Percentiles rank a stretch among this genome's conserved stretches.
Evolutionary conservation across 2,329 filamentous ascomycete species (phyloP).

Genomic region (Thyridium curvatum): DNA sequence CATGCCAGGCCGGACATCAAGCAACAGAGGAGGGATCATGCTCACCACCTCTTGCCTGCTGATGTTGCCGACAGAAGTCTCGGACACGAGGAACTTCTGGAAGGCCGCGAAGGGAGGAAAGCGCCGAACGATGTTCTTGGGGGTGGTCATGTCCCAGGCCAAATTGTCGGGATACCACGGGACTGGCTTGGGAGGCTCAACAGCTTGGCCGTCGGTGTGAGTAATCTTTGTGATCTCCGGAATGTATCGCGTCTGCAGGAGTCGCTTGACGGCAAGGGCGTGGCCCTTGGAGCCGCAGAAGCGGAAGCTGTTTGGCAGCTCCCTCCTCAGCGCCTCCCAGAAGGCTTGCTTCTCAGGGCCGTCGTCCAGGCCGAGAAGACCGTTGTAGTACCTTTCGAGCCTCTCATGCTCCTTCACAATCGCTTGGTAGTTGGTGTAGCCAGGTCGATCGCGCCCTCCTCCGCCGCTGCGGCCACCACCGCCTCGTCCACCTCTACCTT

Average conservation of each 20-base stretch:
- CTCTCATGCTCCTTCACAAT: conserved; percentile 76
- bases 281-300: conserved; percentile 96
- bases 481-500: conserved; percentile 24
- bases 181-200: conserved; percentile 76
- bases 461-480: conserved; percentile 28
- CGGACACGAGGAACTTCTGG: conserved; percentile 95
- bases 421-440: conserved; percentile 45
- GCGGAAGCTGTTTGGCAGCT: conserved; percentile 94
- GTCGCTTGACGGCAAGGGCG: conserved; percentile 84
- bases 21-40: conserved; percentile 94
- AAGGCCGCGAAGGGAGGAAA: conserved; percentile 92
- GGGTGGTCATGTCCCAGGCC: conserved; percentile 96
- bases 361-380: conserved; percentile 62
- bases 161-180: conserved; percentile 92
- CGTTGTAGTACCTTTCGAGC: conserved; percentile 82
- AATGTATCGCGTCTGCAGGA: conserved; percentile 82
- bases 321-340: conserved; percentile 75
- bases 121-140: conserved; percentile 90
- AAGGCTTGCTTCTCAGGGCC: conserved; percentile 68
- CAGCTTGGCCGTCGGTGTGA: conserved; percentile 72
- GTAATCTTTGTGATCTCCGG: conserved; percentile 83
- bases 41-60: conserved; percentile 96
- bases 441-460: conserved; percentile 27
- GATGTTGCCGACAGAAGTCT: conserved; percentile 96
- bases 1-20: conserved; percentile 89